Percentiles rank a stretch among this genome's conserved stretches.
Conservation (phyloP, 495 filamentous ascomycete genomes). For the Penicillium pancosmium region DNA sequence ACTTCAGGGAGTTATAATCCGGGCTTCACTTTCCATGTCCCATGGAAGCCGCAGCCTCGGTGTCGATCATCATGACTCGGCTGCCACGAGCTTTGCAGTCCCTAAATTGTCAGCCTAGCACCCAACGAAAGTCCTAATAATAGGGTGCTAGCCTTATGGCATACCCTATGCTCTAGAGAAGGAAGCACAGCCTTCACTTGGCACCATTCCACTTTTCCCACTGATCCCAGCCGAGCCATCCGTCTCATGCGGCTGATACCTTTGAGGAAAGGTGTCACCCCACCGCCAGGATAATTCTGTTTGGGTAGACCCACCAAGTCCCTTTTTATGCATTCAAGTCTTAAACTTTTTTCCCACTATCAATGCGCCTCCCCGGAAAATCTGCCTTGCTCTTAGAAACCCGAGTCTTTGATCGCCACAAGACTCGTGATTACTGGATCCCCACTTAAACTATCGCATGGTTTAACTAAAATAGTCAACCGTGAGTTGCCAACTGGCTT, state of each 20-base stretch:
- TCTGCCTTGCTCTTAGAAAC: slow-evolving; percentile 5
- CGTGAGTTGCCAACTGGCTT: slow-evolving; percentile 4
- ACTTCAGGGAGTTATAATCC: not conserved
- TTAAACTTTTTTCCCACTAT: not conserved
- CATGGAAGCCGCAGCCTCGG: not conserved
- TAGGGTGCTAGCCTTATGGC: not conserved
- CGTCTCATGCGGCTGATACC: not conserved
- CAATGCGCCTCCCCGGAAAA: slow-evolving; percentile 9
- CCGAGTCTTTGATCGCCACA: not conserved
- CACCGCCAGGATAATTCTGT: not conserved
- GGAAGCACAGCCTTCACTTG: not conserved
- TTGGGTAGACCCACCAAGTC: not conserved
- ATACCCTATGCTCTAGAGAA: not conserved
- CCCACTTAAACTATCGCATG: not conserved
- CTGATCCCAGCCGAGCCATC: not conserved
- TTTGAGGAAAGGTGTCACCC: not conserved
- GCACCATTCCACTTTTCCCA: not conserved
- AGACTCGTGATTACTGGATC: not conserved
- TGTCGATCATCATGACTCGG: not conserved
- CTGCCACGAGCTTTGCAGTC: not conserved
- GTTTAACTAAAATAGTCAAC: not conserved
- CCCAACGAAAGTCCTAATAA: not conserved
- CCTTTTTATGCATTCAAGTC: slow-evolving; percentile 7
- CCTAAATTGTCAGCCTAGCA: not conserved
- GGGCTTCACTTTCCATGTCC: not conserved